Percentiles rank a stretch among this genome's conserved stretches.
phyloP scores from a whole-genome alignment of 192 early-diverging fungal species.

The Coemansia sp. region DNA sequence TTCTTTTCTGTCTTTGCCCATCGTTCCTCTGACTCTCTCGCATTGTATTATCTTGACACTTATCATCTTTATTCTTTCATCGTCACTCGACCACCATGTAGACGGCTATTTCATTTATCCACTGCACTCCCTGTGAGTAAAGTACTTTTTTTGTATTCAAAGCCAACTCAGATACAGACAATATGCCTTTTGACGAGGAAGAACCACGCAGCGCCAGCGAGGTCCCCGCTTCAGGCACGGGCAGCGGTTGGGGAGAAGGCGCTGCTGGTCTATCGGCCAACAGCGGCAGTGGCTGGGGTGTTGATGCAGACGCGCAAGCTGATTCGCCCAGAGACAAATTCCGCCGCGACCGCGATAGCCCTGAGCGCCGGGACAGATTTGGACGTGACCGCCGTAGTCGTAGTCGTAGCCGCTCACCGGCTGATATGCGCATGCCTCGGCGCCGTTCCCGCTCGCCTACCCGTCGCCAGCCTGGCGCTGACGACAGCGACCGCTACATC shows the following conservation, averaged over 20 bases:
- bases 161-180: slow-evolving; percentile 1
- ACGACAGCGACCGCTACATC: slow-evolving; percentile 77
- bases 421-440: slow-evolving; percentile 32
- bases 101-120: slow-evolving; percentile 10
- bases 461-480: slow-evolving; percentile 35
- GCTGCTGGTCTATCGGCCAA: background rate
- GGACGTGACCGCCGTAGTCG: slow-evolving; percentile 47
- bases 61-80: background rate
- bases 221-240: slow-evolving; percentile 8
- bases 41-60: background rate
- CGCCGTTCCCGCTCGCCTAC: slow-evolving; percentile 53
- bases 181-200: slow-evolving; percentile 55
- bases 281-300: slow-evolving; percentile 30
- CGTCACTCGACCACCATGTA: slow-evolving; percentile 8
- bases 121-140: slow-evolving; percentile 1
- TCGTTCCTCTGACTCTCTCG: background rate
- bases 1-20: background rate
- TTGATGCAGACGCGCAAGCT: slow-evolving; percentile 16
- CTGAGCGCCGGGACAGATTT: slow-evolving; percentile 55
- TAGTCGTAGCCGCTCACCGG: slow-evolving; percentile 42
- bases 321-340: slow-evolving; percentile 48
- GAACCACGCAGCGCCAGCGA: slow-evolving; percentile 31
- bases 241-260: slow-evolving; percentile 1
- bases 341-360: slow-evolving; percentile 52
- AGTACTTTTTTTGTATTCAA: slow-evolving; percentile 3